These are phyloP conservation scores for Triticum dicoccoides DNA, from an alignment of 176 grass and related monocot species.

Conservation along the genomic window DNA sequence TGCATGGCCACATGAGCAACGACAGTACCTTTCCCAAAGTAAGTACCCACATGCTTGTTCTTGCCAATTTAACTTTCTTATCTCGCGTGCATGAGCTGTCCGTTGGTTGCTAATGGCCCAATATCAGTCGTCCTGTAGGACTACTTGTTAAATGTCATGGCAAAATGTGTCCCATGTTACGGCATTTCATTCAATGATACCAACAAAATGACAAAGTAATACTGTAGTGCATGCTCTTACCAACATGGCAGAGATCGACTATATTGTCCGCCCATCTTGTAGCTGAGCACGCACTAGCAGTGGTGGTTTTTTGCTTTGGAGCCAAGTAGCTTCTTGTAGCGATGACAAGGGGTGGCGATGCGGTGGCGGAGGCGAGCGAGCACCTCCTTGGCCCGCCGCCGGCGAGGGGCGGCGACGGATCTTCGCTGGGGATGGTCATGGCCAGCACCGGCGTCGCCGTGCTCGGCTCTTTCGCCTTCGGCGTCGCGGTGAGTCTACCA, in stretches of 20 bases:
- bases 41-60: not conserved
- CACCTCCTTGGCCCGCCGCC: not conserved
- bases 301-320: not conserved
- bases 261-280: not conserved
- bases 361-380: not conserved
- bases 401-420: not conserved
- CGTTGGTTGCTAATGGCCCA: not conserved
- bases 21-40: not conserved
- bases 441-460: conserved; percentile 50
- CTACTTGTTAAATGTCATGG: not conserved
- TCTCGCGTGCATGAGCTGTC: not conserved
- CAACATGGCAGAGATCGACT: not conserved
- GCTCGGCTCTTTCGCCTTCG: conserved; percentile 55
- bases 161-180: not conserved
- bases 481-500: conserved; percentile 44
- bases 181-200: not conserved
- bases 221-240: too few species aligned
- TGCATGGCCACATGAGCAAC: not conserved
- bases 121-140: too few species aligned
- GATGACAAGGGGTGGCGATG: too few species aligned
- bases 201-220: not conserved
- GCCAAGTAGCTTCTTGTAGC: not conserved
- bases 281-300: not conserved
- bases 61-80: not conserved
- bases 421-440: conserved; percentile 39